A percentile compares a stretch with the other conserved stretches of the same genome.
These are phyloP conservation scores for Botrytis pseudocinerea DNA, from an alignment of 2,329 filamentous ascomycete species.

Conservation along the genomic window DNA sequence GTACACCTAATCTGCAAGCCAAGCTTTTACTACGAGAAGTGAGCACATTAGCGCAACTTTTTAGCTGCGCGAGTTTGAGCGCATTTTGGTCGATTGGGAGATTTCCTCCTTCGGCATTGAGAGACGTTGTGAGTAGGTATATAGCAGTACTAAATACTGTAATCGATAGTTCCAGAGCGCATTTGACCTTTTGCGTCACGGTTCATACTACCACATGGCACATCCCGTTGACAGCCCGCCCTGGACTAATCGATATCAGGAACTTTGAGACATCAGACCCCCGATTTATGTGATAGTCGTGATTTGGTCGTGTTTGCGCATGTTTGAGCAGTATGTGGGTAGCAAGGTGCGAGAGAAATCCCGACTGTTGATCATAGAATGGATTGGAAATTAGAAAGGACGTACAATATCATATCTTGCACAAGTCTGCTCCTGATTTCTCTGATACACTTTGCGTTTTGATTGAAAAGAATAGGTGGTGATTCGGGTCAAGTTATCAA, in stretches of 20 bases:
- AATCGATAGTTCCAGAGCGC: background rate
- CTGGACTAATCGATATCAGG: background rate
- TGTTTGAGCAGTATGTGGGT: conserved; percentile 11
- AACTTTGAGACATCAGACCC: background rate
- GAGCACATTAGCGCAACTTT: conserved; percentile 10
- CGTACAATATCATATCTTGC: background rate
- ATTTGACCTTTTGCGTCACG: background rate
- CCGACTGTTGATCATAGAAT: background rate
- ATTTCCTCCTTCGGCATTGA: background rate
- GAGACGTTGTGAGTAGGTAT: background rate
- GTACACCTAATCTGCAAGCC: background rate
- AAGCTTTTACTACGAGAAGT: background rate
- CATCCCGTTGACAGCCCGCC: background rate
- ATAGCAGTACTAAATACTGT: background rate
- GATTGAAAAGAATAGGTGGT: background rate
- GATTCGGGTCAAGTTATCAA: background rate
- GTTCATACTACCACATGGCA: background rate
- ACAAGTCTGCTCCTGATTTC: background rate
- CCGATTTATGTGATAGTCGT: background rate
- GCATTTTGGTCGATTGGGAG: background rate
- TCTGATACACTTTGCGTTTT: background rate
- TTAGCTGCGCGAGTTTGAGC: background rate
- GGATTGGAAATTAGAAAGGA: too few relatives aligned
- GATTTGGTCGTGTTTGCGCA: background rate
- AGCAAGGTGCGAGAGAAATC: background rate